Evolutionary conservation across 192 early-diverging fungal genomes (phyloP).

Genomic region (Gonapodya sp.): DNA sequence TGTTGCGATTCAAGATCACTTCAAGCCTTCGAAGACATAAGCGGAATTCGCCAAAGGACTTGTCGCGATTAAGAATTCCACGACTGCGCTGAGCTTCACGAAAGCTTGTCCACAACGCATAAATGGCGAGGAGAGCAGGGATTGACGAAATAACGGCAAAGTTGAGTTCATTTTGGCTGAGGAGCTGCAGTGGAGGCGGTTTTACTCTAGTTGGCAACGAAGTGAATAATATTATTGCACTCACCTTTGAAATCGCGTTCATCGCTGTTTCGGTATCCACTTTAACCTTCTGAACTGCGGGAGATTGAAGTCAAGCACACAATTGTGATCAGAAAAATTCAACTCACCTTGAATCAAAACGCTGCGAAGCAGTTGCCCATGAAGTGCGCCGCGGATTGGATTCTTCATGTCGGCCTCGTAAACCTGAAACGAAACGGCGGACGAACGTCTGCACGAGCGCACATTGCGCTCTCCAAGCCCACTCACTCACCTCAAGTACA

Average conservation of each 20-base stretch:
- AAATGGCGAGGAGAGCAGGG: neutral
- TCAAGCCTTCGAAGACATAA: neutral
- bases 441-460: too few species aligned
- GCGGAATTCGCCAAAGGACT: neutral
- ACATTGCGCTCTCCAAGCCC: too few species aligned
- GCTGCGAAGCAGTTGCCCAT: neutral
- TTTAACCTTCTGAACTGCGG: neutral
- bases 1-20: neutral
- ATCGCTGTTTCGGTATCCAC: neutral
- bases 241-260: neutral
- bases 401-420: neutral
- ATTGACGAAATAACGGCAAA: neutral
- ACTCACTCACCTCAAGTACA: neutral
- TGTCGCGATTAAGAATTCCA: neutral
- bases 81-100: neutral
- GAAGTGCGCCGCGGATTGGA: neutral
- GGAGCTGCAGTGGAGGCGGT: too few species aligned
- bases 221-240: neutral
- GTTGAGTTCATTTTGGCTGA: neutral
- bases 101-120: neutral
- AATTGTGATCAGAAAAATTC: neutral
- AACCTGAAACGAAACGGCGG: too few species aligned
- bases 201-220: neutral
- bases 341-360: neutral
- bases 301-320: too few species aligned